A percentile compares a stretch with the other conserved stretches of the same genome.
Evolutionary conservation across 2,329 filamentous ascomycete species (phyloP).

Genomic region (Periglandula ipomoeae): DNA sequence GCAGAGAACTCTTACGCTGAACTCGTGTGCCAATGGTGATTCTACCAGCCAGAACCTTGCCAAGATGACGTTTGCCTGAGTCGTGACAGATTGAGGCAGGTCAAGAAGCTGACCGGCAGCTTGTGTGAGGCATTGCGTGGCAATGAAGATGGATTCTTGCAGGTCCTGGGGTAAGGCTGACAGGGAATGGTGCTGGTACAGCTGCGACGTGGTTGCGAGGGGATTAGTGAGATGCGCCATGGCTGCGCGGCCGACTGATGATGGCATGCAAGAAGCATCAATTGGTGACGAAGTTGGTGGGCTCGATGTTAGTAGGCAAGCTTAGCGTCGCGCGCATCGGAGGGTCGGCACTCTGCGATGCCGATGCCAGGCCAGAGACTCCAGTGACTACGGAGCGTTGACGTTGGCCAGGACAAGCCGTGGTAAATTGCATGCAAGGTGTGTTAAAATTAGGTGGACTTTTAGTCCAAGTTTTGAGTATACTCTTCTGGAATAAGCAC

Average conservation of each 20-base stretch:
- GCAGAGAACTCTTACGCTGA: slow-evolving; percentile 31
- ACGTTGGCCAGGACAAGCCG: too few species aligned
- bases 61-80: slow-evolving; percentile 74
- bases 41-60: slow-evolving; percentile 68
- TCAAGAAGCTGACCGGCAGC: slow-evolving; percentile 72
- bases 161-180: slow-evolving; percentile 56
- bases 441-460: too few species aligned
- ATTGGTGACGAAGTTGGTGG: background rate
- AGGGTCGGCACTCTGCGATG: background rate
- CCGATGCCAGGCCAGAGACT: slow-evolving; percentile 1
- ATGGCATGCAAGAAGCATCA: background rate
- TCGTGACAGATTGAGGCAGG: slow-evolving; percentile 76
- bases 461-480: too few species aligned
- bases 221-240: slow-evolving; percentile 62
- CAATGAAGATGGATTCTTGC: slow-evolving; percentile 62
- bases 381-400: too few species aligned
- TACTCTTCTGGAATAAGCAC: too few species aligned
- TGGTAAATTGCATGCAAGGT: too few species aligned
- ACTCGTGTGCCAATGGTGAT: slow-evolving; percentile 48
- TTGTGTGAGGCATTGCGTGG: slow-evolving; percentile 66
- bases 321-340: background rate
- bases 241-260: slow-evolving; percentile 2
- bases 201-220: slow-evolving; percentile 62
- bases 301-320: background rate
- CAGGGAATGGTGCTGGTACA: slow-evolving; percentile 47